A percentile compares a stretch with the other conserved stretches of the same genome.
These are phyloP conservation scores for Huntiella decipiens DNA, from an alignment of 2,329 filamentous ascomycete genomes.

Conservation along the genomic window DNA sequence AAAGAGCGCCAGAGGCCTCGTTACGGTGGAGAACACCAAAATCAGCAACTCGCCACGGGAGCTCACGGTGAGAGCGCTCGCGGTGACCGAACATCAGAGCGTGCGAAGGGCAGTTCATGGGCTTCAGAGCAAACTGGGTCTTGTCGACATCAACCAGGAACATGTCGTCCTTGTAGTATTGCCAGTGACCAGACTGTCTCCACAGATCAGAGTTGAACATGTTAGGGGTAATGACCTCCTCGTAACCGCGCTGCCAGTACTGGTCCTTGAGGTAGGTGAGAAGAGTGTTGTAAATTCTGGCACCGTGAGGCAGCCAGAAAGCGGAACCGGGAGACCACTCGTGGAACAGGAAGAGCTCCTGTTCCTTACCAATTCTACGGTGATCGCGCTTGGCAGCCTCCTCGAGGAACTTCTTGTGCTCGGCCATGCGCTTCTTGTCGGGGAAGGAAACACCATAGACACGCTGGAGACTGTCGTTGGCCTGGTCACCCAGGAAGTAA, in stretches of 20 bases:
- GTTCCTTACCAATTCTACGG: constrained; percentile 78
- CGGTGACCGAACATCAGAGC: constrained; percentile 26
- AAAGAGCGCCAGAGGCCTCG: constrained; percentile 80
- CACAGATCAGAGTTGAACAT: constrained; percentile 89
- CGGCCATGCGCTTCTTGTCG: constrained; percentile 71
- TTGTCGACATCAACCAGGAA: constrained; percentile 59
- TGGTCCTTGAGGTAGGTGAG: constrained; percentile 64
- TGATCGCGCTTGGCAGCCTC: constrained; percentile 98
- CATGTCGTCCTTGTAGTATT: constrained; percentile 78
- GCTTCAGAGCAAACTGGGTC: constrained; percentile 55
- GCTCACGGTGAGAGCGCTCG: constrained; percentile 34
- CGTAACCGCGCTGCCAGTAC: constrained; percentile 85
- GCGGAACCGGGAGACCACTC: constrained; percentile 81
- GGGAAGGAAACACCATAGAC: constrained; percentile 88
- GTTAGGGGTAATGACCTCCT: constrained; percentile 84
- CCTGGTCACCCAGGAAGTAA: constrained; percentile 66
- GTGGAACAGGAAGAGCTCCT: constrained; percentile 96
- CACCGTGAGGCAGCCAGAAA: constrained; percentile 84
- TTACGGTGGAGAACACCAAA: constrained; percentile 93
- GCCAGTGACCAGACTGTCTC: constrained; percentile 92
- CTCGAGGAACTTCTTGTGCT: constrained; percentile 86
- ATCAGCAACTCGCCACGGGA: constrained; percentile 84
- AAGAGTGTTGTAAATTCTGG: constrained; percentile 81
- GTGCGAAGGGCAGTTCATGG: constrained; percentile 97
- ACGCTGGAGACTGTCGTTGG: constrained; percentile 87